Evolutionary conservation across 805 yeast species (phyloP).

Genomic region (Kluyveromyces siamensis): DNA sequence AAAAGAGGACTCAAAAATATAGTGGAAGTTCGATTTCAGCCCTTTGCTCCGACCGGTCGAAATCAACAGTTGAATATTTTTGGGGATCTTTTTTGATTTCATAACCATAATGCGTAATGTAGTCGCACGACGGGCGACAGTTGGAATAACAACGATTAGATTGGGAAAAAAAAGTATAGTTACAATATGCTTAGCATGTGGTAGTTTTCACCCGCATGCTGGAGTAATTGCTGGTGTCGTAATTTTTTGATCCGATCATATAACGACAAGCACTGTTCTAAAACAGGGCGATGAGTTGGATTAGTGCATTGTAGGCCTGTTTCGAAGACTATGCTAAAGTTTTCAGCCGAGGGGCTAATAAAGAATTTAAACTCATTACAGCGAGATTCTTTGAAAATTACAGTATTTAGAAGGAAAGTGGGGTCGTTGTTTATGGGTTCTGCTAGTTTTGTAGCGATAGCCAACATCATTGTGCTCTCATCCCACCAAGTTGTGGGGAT

Average conservation of each 20-base stretch:
- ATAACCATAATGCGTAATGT: too few relatives aligned
- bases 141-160: background rate
- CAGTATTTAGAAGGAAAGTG: background rate
- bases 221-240: slow-evolving; percentile 20
- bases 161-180: background rate
- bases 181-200: slow-evolving; percentile 5
- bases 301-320: background rate
- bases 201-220: slow-evolving; percentile 25
- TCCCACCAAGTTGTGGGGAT: background rate
- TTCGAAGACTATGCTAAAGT: slow-evolving; percentile 2
- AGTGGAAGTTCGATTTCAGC: background rate
- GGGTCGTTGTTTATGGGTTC: background rate
- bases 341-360: background rate
- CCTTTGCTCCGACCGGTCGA: background rate
- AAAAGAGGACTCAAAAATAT: background rate
- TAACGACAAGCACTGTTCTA: background rate
- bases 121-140: background rate
- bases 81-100: background rate
- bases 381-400: background rate
- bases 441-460: background rate
- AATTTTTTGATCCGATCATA: slow-evolving; percentile 6
- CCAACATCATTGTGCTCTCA: background rate
- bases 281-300: background rate
- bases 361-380: too few relatives aligned
- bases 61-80: background rate